phyloP scores from a whole-genome alignment of 2,329 filamentous ascomycete genomes.

The Periconia sp. region DNA sequence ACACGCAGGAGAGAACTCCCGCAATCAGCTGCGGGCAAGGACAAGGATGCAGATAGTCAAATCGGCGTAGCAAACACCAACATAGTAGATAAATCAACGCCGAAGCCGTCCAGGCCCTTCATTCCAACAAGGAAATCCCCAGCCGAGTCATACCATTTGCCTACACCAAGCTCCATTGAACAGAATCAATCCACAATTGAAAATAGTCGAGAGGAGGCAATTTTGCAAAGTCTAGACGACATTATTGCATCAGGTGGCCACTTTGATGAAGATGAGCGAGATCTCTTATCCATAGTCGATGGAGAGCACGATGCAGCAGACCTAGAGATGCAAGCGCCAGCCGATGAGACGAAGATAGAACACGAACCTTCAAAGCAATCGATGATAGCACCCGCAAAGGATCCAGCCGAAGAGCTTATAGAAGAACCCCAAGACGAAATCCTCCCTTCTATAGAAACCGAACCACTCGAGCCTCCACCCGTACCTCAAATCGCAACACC shows the following conservation, averaged over 20 bases:
- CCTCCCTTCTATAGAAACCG: slow-evolving; percentile 26
- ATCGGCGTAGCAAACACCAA: neutral
- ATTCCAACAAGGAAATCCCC: slow-evolving; percentile 6
- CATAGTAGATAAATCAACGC: neutral
- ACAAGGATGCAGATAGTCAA: no score
- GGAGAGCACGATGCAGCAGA: slow-evolving; percentile 8
- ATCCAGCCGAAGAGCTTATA: neutral
- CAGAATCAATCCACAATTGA: slow-evolving; percentile 9
- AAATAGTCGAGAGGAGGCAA: neutral
- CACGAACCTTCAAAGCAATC: neutral
- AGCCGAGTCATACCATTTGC: slow-evolving; percentile 21
- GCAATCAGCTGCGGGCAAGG: neutral
- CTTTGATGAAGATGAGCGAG: slow-evolving; percentile 30
- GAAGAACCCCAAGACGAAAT: slow-evolving; percentile 10
- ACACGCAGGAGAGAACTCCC: neutral
- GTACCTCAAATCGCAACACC: neutral
- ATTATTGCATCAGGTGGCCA: slow-evolving; percentile 18
- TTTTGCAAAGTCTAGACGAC: neutral
- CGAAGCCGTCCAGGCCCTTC: neutral
- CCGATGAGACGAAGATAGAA: neutral
- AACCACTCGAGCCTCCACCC: neutral
- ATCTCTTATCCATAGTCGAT: slow-evolving; percentile 25
- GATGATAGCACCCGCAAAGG: no score
- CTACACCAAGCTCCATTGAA: slow-evolving; percentile 31
- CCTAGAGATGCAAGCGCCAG: slow-evolving; percentile 5